Evolutionary conservation across 2,329 filamentous ascomycete genomes (phyloP).

Genomic region (Pseudopithomyces maydicus): DNA sequence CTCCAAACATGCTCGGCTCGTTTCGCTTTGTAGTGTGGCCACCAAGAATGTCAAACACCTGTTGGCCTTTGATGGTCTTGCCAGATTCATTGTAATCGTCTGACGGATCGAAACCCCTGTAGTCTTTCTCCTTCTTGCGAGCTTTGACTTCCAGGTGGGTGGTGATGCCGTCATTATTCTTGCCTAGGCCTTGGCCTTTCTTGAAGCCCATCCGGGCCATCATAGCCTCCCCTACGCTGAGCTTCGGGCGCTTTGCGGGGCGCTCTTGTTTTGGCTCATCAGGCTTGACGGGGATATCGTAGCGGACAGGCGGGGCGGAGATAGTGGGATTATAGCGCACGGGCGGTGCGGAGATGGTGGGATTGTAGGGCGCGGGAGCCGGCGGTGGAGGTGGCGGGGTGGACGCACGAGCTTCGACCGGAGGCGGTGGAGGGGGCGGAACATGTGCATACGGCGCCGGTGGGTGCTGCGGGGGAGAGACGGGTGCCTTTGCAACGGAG

Average conservation of each 20-base stretch:
- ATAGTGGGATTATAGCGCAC: slow-evolving; percentile 78
- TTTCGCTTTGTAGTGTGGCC: slow-evolving; percentile 58
- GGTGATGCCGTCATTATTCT: slow-evolving; percentile 79
- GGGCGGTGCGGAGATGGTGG: slow-evolving; percentile 76
- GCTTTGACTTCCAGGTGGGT: slow-evolving; percentile 74
- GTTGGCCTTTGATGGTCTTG: slow-evolving; percentile 49
- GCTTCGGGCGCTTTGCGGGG: slow-evolving; percentile 44
- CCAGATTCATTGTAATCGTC: slow-evolving; percentile 48
- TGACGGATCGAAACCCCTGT: slow-evolving; percentile 8
- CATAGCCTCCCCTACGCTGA: slow-evolving; percentile 71
- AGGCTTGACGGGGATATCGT: slow-evolving; percentile 14
- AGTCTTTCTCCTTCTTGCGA: slow-evolving; percentile 24
- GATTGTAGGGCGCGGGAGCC: slow-evolving; percentile 57
- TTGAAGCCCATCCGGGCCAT: slow-evolving; percentile 96
- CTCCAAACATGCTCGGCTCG: slow-evolving; percentile 44
- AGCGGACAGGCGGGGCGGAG: slow-evolving; percentile 55
- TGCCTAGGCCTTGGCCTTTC: slow-evolving; percentile 82
- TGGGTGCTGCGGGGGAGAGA: slow-evolving; percentile 5
- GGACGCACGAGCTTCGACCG: slow-evolving; percentile 1
- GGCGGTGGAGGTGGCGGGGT: slow-evolving; percentile 56
- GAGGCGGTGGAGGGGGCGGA: slow-evolving; percentile 12
- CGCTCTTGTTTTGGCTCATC: slow-evolving; percentile 41
- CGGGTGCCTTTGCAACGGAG: background rate
- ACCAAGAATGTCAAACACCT: slow-evolving; percentile 75
- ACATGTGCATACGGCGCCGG: background rate